These are phyloP conservation scores for Beauveria asiatica DNA, from an alignment of 2,329 filamentous ascomycete genomes.

Conservation along the genomic window DNA sequence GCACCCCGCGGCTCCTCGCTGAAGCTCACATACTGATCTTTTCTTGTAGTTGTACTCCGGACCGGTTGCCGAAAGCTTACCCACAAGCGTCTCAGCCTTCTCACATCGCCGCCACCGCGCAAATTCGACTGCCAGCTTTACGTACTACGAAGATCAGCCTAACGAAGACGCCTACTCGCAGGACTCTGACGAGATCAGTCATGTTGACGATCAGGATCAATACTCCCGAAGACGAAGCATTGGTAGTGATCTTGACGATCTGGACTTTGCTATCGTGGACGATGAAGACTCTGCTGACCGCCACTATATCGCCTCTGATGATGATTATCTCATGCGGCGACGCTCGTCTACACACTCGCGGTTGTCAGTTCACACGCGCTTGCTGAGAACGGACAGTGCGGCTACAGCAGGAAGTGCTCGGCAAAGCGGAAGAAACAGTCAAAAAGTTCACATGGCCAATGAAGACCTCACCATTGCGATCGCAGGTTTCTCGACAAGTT, in stretches of 20 bases:
- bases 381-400: slow-evolving; percentile 63
- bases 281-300: slow-evolving; percentile 32
- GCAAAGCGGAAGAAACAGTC: slow-evolving; percentile 58
- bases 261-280: slow-evolving; percentile 31
- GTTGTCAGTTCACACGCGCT: slow-evolving; percentile 49
- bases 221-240: slow-evolving; percentile 21
- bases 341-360: slow-evolving; percentile 54
- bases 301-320: slow-evolving; percentile 30
- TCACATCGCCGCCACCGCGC: slow-evolving; percentile 72
- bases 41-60: slow-evolving; percentile 66
- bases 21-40: background rate
- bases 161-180: slow-evolving; percentile 41
- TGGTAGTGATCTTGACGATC: slow-evolving; percentile 31
- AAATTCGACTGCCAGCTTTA: slow-evolving; percentile 81
- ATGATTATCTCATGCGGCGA: slow-evolving; percentile 46
- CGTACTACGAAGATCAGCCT: slow-evolving; percentile 71
- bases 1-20: background rate
- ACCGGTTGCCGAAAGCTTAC: slow-evolving; percentile 91
- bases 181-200: slow-evolving; percentile 15
- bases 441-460: slow-evolving; percentile 88
- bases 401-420: slow-evolving; percentile 60
- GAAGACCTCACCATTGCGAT: slow-evolving; percentile 93
- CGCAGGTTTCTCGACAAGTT: slow-evolving; percentile 79
- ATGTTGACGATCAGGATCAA: background rate
- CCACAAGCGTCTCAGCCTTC: slow-evolving; percentile 87